Evolutionary conservation across 2,329 filamentous ascomycete species (phyloP).

Genomic region (Trichoderma hamatum): DNA sequence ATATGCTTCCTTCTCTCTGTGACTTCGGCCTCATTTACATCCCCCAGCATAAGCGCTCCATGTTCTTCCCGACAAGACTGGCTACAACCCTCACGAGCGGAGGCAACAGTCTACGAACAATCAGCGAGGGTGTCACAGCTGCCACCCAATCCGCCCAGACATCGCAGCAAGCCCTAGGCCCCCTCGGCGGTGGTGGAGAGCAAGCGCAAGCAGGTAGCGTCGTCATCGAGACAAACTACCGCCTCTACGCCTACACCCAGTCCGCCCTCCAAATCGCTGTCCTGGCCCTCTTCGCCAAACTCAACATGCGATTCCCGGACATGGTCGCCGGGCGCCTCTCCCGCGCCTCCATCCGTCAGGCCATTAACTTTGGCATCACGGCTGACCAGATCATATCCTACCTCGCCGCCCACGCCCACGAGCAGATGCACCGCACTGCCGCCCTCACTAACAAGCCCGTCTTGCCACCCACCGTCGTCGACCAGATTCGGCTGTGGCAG

Average conservation of each 20-base stretch:
- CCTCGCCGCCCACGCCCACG: slow-evolving; percentile 88
- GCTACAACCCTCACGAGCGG: slow-evolving; percentile 92
- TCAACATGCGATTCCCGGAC: slow-evolving; percentile 90
- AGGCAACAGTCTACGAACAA: slow-evolving; percentile 70
- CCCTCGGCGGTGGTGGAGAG: slow-evolving; percentile 40
- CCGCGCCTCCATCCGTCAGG: slow-evolving; percentile 82
- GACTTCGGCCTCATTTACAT: slow-evolving; percentile 93
- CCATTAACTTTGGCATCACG: slow-evolving; percentile 89
- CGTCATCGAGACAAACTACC: slow-evolving; percentile 97
- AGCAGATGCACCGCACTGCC: slow-evolving; percentile 79
- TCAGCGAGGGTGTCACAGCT: slow-evolving; percentile 68
- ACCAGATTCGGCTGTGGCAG: slow-evolving; percentile 97
- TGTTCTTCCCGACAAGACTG: slow-evolving; percentile 88
- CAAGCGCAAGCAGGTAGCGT: slow-evolving; percentile 76
- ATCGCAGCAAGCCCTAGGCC: slow-evolving; percentile 42
- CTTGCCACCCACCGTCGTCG: slow-evolving; percentile 91
- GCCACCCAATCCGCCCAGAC: slow-evolving; percentile 55
- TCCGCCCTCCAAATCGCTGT: slow-evolving; percentile 94
- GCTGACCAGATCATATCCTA: slow-evolving; percentile 95
- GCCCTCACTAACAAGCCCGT: slow-evolving; percentile 65
- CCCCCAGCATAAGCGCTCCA: slow-evolving; percentile 57
- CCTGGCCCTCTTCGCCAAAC: slow-evolving; percentile 82
- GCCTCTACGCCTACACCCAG: slow-evolving; percentile 93
- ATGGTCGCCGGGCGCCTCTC: slow-evolving; percentile 91
- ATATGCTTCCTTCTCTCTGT: slow-evolving; percentile 87